Percentiles rank a stretch among this genome's conserved stretches.
Conservation (phyloP, 495 filamentous ascomycete genomes). For the Astrocystis sublimbata region DNA sequence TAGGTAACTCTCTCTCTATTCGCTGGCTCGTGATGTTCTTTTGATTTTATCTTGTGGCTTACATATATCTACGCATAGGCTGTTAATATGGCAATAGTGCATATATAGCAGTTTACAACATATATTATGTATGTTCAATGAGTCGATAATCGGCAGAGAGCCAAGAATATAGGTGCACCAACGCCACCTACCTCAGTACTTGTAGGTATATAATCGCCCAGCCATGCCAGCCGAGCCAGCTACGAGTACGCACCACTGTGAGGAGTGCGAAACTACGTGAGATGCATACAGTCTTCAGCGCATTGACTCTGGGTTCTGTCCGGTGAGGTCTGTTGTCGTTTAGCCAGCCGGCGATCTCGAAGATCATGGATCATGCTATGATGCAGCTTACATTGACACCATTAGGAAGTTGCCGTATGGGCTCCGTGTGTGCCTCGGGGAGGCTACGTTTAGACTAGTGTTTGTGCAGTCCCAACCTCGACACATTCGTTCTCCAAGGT, state of each 20-base stretch:
- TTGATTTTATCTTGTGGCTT: neutral
- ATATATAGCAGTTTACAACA: too few species aligned
- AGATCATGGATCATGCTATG: neutral
- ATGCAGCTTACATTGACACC: neutral
- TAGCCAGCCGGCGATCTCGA: neutral
- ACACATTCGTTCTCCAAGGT: too few species aligned
- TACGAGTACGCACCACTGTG: neutral
- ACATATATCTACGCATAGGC: too few species aligned
- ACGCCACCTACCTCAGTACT: too few species aligned
- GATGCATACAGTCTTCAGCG: neutral
- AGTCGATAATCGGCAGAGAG: too few species aligned
- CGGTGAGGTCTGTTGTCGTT: neutral
- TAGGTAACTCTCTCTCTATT: too few species aligned
- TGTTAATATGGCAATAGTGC: too few species aligned
- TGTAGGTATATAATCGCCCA: too few species aligned
- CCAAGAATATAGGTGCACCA: neutral
- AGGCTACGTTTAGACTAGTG: constrained; percentile 2
- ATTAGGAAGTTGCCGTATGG: neutral
- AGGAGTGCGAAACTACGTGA: neutral
- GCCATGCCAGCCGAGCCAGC: too few species aligned
- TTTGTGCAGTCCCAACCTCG: neutral
- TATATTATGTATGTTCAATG: too few species aligned
- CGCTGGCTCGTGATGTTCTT: neutral
- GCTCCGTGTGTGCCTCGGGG: neutral
- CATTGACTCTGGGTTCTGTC: too few species aligned